Evolutionary conservation across 108 stramenopile species (phyloP).

Genomic region (Nitzschia sp.): DNA sequence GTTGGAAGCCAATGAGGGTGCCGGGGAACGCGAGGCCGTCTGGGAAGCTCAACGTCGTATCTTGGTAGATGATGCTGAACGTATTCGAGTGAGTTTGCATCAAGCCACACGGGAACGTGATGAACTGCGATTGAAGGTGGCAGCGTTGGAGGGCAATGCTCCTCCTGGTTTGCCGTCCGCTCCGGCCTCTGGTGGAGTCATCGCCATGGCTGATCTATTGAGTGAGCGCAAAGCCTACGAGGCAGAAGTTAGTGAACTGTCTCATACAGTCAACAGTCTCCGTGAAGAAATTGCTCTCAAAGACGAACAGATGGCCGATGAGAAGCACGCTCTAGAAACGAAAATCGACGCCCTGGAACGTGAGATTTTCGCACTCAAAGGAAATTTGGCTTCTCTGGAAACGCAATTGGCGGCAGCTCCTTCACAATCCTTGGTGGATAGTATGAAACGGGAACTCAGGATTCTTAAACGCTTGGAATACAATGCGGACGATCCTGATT

Average conservation of each 20-base stretch:
- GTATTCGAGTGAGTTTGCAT: slow-evolving; percentile 71
- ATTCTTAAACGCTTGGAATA: slow-evolving; percentile 87
- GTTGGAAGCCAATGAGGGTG: slow-evolving; percentile 79
- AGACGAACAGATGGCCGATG: slow-evolving; percentile 55
- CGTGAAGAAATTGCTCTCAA: slow-evolving; percentile 71
- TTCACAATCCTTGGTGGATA: slow-evolving; percentile 65
- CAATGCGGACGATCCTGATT: slow-evolving; percentile 80
- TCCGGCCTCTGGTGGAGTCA: slow-evolving; percentile 52
- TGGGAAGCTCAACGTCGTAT: slow-evolving; percentile 89
- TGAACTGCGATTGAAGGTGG: slow-evolving; percentile 71
- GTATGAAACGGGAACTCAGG: slow-evolving; percentile 83
- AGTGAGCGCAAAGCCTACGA: slow-evolving; percentile 86
- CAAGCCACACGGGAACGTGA: slow-evolving; percentile 72
- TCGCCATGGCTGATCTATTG: slow-evolving; percentile 64
- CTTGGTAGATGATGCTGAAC: slow-evolving; percentile 80
- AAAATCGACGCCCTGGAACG: slow-evolving; percentile 63
- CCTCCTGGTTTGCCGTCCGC: slow-evolving; percentile 15
- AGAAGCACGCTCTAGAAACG: slow-evolving; percentile 37
- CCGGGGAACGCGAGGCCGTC: slow-evolving; percentile 81
- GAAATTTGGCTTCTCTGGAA: slow-evolving; percentile 51
- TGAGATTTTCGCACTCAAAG: slow-evolving; percentile 44
- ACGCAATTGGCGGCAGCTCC: slow-evolving; percentile 69
- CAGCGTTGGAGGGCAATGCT: slow-evolving; percentile 40
- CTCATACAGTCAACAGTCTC: slow-evolving; percentile 69
- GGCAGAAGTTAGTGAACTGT: slow-evolving; percentile 77